Conservation (phyloP, 2,329 filamentous ascomycete species). For the Albophoma yamanashiensis region DNA sequence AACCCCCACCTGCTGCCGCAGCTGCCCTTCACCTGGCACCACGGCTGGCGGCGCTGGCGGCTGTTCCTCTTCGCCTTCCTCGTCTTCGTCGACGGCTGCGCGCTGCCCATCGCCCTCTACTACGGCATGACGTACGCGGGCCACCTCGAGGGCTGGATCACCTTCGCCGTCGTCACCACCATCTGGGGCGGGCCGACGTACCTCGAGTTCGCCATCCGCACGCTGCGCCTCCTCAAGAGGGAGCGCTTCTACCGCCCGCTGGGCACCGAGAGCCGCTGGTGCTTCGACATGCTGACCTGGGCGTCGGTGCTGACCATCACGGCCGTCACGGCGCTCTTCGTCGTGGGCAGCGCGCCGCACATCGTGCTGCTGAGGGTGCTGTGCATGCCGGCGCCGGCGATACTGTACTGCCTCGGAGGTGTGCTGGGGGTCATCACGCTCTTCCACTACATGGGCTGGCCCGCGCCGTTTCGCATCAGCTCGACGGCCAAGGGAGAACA, state of each 20-base stretch:
- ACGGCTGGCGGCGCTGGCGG: slow-evolving; percentile 27
- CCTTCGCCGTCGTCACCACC: slow-evolving; percentile 42
- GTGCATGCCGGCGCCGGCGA: slow-evolving; percentile 39
- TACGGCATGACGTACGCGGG: slow-evolving; percentile 35
- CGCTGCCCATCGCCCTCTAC: slow-evolving; percentile 39
- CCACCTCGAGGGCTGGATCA: slow-evolving; percentile 26
- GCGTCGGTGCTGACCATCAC: slow-evolving; percentile 35
- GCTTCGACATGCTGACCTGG: slow-evolving; percentile 37
- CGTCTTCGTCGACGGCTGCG: slow-evolving; percentile 32
- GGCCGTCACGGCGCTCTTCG: slow-evolving; percentile 36
- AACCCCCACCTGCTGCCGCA: slow-evolving; percentile 27
- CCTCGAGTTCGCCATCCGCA: slow-evolving; percentile 38
- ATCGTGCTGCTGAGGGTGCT: slow-evolving; percentile 37
- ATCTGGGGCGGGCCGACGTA: slow-evolving; percentile 46
- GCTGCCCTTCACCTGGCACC: slow-evolving; percentile 29
- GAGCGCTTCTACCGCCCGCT: slow-evolving; percentile 38
- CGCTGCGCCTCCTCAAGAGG: slow-evolving; percentile 35
- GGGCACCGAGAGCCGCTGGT: slow-evolving; percentile 34
- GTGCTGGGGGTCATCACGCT: slow-evolving; percentile 26
- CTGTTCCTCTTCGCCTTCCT: slow-evolving; percentile 37
- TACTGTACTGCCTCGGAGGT: slow-evolving; percentile 35
- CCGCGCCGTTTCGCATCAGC: slow-evolving; percentile 51
- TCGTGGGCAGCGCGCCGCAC: slow-evolving; percentile 39
- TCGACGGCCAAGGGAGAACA: slow-evolving; percentile 46
- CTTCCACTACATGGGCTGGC: slow-evolving; percentile 24